phyloP scores from a whole-genome alignment of 306 rosid genomes.

The Dicorynia guianensis region DNA sequence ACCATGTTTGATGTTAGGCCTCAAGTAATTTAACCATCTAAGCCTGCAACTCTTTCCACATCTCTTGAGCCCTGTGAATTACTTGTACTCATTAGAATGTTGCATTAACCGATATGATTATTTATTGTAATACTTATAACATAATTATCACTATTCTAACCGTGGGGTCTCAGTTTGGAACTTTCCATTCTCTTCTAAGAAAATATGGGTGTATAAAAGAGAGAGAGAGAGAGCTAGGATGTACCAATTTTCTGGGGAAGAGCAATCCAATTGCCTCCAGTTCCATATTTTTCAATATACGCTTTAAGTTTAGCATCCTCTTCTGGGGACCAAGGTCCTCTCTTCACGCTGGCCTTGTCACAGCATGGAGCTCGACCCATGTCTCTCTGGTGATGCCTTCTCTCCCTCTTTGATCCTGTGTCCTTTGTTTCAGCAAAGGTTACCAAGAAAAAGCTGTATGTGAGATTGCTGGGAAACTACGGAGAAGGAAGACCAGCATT shows the following conservation, averaged over 20 bases:
- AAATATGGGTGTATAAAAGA: neutral
- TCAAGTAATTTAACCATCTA: constrained; percentile 51
- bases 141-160: too few species aligned
- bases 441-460: constrained; percentile 23
- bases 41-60: constrained; percentile 49
- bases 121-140: neutral
- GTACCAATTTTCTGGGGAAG: constrained; percentile 50
- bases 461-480: constrained; percentile 60
- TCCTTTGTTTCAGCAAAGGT: constrained; percentile 25
- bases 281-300: constrained; percentile 44
- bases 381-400: neutral
- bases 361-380: constrained; percentile 53
- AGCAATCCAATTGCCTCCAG: constrained; percentile 43
- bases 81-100: neutral
- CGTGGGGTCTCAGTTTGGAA: too few species aligned
- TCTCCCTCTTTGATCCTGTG: constrained; percentile 12
- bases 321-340: constrained; percentile 46
- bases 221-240: neutral
- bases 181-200: too few species aligned
- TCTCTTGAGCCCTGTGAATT: constrained; percentile 40
- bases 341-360: constrained; percentile 52
- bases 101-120: neutral
- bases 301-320: constrained; percentile 41
- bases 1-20: constrained; percentile 50
- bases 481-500: constrained; percentile 48